Evolutionary conservation across 306 rosid genomes (phyloP).

Genomic region (Malus sieversii): DNA sequence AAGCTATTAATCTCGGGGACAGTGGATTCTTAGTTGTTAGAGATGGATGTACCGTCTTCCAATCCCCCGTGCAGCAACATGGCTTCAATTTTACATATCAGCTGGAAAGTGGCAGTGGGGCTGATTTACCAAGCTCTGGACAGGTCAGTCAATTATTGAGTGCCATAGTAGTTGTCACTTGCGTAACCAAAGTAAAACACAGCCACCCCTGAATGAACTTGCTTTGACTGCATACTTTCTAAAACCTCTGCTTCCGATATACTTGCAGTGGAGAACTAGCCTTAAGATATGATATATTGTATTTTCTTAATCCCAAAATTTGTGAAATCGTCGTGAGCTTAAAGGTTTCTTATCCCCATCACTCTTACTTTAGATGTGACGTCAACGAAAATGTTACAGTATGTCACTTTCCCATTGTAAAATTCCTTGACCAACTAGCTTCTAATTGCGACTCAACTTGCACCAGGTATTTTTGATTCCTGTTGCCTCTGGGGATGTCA

Average conservation of each 20-base stretch:
- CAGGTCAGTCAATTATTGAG: constrained; percentile 42
- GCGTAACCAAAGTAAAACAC: not conserved
- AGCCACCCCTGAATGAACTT: not conserved
- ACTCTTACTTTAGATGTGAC: not conserved
- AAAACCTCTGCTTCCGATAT: not conserved
- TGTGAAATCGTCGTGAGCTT: not conserved
- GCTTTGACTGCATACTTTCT: not conserved
- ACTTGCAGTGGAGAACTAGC: not conserved
- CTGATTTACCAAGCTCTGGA: constrained; percentile 87
- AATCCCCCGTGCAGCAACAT: constrained; percentile 79
- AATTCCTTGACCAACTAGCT: not conserved
- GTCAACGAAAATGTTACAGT: not conserved
- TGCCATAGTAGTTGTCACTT: not conserved
- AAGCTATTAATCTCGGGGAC: constrained; percentile 87
- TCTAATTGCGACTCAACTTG: constrained; percentile 3
- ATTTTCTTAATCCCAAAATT: not conserved
- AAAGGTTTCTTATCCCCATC: not conserved
- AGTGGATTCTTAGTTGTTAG: constrained; percentile 86
- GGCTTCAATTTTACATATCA: constrained; percentile 86
- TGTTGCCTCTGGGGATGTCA: constrained; percentile 57
- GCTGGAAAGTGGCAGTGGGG: constrained; percentile 67
- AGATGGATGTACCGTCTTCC: constrained; percentile 73
- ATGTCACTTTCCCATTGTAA: not conserved
- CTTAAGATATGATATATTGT: not conserved
- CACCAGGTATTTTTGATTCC: constrained; percentile 57